Evolutionary conservation across 495 filamentous ascomycete species (phyloP).

Genomic region (Neurospora sp.): DNA sequence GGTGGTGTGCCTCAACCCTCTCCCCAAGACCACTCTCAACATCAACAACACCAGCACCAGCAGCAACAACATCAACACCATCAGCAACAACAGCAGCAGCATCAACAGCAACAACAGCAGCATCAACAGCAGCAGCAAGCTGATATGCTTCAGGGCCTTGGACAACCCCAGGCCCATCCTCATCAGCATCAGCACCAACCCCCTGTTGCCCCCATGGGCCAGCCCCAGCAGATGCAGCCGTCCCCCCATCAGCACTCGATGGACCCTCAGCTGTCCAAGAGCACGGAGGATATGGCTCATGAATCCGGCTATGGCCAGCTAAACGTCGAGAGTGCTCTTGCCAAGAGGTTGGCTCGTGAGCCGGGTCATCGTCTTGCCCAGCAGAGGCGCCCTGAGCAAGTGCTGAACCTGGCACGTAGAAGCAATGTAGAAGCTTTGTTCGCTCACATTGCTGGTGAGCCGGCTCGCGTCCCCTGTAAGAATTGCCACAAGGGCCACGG

Average conservation of each 20-base stretch:
- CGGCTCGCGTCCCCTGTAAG: slow-evolving; percentile 35
- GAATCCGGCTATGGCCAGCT: slow-evolving; percentile 33
- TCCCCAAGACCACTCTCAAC: slow-evolving; percentile 16
- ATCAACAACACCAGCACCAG: slow-evolving; percentile 6
- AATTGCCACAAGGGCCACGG: slow-evolving; percentile 45
- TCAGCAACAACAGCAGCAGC: slow-evolving; percentile 9
- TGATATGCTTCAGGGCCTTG: neutral
- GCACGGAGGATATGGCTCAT: slow-evolving; percentile 31
- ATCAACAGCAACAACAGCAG: slow-evolving; percentile 15
- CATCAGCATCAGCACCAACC: slow-evolving; percentile 18
- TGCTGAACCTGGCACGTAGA: slow-evolving; percentile 32
- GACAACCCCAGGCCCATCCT: slow-evolving; percentile 5
- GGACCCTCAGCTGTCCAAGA: slow-evolving; percentile 22
- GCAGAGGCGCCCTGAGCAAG: slow-evolving; percentile 36
- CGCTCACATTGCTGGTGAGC: slow-evolving; percentile 37
- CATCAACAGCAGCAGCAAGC: slow-evolving; percentile 13
- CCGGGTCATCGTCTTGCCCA: slow-evolving; percentile 33
- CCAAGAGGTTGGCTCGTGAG: slow-evolving; percentile 34
- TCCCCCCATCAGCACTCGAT: slow-evolving; percentile 22
- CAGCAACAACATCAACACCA: slow-evolving; percentile 4
- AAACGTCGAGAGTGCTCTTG: slow-evolving; percentile 36
- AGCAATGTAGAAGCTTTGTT: slow-evolving; percentile 44
- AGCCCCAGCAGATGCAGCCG: slow-evolving; percentile 18
- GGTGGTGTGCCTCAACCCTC: slow-evolving; percentile 5
- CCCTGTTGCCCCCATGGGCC: slow-evolving; percentile 12